phyloP scores from a whole-genome alignment of 441 rosid genomes.

The Mallotus japonicus region DNA sequence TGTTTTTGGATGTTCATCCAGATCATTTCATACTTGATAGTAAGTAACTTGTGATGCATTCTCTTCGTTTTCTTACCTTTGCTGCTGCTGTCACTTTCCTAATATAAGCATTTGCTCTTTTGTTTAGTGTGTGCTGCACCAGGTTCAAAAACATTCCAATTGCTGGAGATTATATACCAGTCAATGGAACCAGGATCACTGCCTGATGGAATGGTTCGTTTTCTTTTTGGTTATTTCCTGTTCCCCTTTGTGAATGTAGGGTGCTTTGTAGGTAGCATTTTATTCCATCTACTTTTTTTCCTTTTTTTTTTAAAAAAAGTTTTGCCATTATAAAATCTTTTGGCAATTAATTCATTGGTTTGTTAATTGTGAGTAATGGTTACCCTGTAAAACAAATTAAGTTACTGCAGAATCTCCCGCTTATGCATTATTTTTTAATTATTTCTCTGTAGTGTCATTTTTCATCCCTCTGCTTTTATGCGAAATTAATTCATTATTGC shows the following conservation, averaged over 20 bases:
- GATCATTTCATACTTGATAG: constrained; percentile 87
- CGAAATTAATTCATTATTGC: constrained; percentile 15
- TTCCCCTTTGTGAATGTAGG: background rate
- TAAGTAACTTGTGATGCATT: constrained; percentile 42
- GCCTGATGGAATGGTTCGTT: constrained; percentile 69
- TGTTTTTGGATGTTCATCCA: constrained; percentile 79
- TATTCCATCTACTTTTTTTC: background rate
- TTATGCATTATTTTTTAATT: background rate
- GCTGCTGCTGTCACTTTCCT: background rate
- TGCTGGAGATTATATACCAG: constrained; percentile 84
- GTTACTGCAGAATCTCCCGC: background rate
- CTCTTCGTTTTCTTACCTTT: background rate
- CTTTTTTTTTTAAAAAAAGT: background rate
- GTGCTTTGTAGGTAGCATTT: background rate
- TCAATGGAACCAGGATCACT: constrained; percentile 63
- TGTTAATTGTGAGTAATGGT: background rate
- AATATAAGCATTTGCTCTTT: background rate
- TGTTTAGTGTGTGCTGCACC: constrained; percentile 97
- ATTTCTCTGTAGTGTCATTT: constrained; percentile 8
- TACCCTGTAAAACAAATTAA: background rate
- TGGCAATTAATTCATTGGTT: background rate
- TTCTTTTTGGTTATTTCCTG: constrained; percentile 12
- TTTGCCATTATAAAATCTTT: background rate
- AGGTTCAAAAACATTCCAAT: constrained; percentile 94
- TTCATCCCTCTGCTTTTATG: constrained; percentile 18